Evolutionary conservation across 495 filamentous ascomycete genomes (phyloP).

Genomic region (Penicillium parvum): DNA sequence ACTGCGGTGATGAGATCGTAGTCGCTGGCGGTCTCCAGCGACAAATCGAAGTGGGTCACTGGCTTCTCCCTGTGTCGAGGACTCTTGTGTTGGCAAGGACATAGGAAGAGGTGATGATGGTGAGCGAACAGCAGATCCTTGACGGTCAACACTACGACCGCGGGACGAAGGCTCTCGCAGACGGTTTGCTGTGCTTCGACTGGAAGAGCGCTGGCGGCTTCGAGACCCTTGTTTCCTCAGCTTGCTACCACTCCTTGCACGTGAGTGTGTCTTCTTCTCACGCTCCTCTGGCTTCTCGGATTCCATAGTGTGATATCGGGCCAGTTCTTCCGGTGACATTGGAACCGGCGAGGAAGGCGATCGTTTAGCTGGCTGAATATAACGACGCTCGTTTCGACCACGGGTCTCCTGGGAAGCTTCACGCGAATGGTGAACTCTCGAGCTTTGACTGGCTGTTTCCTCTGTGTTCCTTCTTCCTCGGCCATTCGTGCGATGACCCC

Average conservation of each 20-base stretch:
- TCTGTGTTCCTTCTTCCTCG: slow-evolving; percentile 52
- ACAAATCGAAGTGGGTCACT: slow-evolving; percentile 62
- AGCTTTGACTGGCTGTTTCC: slow-evolving; percentile 45
- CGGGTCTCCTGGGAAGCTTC: slow-evolving; percentile 67
- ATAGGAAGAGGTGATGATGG: slow-evolving; percentile 80
- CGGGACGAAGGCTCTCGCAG: slow-evolving; percentile 36
- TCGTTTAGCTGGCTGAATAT: slow-evolving; percentile 76
- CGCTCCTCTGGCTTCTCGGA: slow-evolving; percentile 41
- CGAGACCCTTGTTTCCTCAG: slow-evolving; percentile 35
- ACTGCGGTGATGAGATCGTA: slow-evolving; percentile 58
- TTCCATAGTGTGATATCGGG: slow-evolving; percentile 49
- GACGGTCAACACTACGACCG: slow-evolving; percentile 53
- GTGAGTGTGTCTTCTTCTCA: slow-evolving; percentile 37
- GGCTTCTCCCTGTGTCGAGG: slow-evolving; percentile 28
- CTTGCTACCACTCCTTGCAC: slow-evolving; percentile 34
- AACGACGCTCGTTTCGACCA: slow-evolving; percentile 58
- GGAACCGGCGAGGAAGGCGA: slow-evolving; percentile 87
- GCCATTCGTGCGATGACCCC: slow-evolving; percentile 50
- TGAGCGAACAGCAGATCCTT: slow-evolving; percentile 59
- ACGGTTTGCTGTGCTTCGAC: slow-evolving; percentile 43
- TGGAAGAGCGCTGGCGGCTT: slow-evolving; percentile 37
- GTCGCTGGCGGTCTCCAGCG: slow-evolving; percentile 55
- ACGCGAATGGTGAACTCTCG: slow-evolving; percentile 44
- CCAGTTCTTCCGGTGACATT: slow-evolving; percentile 84
- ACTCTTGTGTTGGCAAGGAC: slow-evolving; percentile 35